Evolutionary conservation across 2,329 filamentous ascomycete genomes (phyloP).

Genomic region (Nemania sp.): DNA sequence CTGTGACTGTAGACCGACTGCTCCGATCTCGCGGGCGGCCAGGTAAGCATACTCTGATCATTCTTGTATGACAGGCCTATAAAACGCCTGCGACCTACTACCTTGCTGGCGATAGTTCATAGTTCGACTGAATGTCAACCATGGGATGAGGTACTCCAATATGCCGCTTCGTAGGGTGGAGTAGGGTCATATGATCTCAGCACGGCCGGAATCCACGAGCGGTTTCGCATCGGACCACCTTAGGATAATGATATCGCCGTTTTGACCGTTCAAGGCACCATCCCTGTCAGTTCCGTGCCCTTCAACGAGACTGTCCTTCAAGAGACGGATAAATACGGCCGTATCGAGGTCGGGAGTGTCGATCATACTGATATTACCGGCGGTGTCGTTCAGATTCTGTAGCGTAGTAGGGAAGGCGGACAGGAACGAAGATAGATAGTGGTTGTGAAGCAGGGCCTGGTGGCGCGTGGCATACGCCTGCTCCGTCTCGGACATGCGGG

Average conservation of each 20-base stretch:
- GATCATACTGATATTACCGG: conserved; percentile 89
- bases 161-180: not conserved
- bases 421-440: conserved; percentile 86
- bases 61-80: not conserved
- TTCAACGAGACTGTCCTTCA: conserved; percentile 62
- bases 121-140: not conserved
- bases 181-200: conserved; percentile 59
- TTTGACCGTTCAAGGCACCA: conserved; percentile 58
- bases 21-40: too few species aligned
- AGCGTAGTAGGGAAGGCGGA: conserved; percentile 76
- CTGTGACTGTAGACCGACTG: too few species aligned
- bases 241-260: conserved; percentile 70
- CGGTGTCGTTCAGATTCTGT: conserved; percentile 86
- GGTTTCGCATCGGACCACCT: conserved; percentile 74
- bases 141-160: not conserved
- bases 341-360: conserved; percentile 80
- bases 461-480: conserved; percentile 81
- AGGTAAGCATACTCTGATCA: too few species aligned
- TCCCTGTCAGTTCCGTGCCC: conserved; percentile 68
- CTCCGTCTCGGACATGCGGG: conserved; percentile 75
- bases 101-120: not conserved
- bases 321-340: conserved; percentile 80
- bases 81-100: not conserved
- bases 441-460: conserved; percentile 78
- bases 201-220: conserved; percentile 57